phyloP scores from a whole-genome alignment of 2,329 filamentous ascomycete species.

The Neopestalotiopsis sp. region DNA sequence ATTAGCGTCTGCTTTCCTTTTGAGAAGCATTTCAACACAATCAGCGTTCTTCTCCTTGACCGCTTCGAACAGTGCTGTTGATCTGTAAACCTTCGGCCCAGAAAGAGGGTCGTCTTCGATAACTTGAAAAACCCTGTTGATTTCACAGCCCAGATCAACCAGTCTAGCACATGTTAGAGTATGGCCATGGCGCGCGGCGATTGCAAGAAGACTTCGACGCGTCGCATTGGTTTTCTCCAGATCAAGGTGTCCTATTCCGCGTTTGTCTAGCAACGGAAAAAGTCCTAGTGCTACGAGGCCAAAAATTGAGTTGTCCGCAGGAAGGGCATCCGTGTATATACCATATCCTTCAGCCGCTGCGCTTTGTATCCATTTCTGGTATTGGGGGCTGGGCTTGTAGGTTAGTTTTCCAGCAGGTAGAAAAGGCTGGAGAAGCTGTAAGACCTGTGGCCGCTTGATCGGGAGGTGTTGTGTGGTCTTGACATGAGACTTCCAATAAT shows the following conservation, averaged over 20 bases:
- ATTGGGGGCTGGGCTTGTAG: background rate
- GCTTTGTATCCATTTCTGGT: background rate
- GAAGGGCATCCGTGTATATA: background rate
- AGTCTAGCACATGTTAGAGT: background rate
- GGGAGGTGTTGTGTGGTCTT: background rate
- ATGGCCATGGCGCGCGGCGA: background rate
- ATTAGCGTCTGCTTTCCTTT: background rate
- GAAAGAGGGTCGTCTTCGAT: too few relatives aligned
- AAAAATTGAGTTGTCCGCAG: background rate
- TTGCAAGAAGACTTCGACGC: background rate
- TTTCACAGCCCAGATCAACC: background rate
- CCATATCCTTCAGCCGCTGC: too few relatives aligned
- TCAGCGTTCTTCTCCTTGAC: background rate
- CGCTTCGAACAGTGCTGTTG: background rate
- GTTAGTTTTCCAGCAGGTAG: background rate
- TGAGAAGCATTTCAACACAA: background rate
- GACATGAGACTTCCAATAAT: background rate
- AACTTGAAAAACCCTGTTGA: background rate
- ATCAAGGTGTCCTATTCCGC: background rate
- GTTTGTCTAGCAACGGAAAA: background rate
- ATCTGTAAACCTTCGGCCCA: too few relatives aligned
- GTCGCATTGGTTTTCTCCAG: background rate
- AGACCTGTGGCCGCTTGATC: background rate
- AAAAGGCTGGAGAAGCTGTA: background rate
- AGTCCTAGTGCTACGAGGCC: background rate